Conservation (phyloP, 2,329 filamentous ascomycete genomes). For the Aspergillus spinulosporus region DNA sequence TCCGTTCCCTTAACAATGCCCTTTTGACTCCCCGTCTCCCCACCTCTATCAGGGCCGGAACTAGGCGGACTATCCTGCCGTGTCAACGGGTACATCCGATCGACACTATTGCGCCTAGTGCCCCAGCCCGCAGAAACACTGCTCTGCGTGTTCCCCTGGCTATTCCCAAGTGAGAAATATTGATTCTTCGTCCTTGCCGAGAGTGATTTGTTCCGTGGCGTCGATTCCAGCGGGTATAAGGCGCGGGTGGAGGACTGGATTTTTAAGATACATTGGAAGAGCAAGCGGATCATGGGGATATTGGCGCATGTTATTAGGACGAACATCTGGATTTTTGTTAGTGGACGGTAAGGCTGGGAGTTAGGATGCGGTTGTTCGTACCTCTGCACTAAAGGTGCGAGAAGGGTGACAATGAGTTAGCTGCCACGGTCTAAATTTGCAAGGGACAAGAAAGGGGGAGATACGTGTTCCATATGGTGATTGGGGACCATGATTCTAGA, state of each 20-base stretch:
- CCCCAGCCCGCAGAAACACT: not conserved
- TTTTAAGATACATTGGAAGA: not conserved
- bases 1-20: not conserved
- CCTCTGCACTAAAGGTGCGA: not conserved
- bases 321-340: constrained; percentile 4
- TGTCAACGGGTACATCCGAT: not conserved
- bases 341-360: not conserved
- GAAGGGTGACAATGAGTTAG: not conserved
- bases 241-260: not conserved
- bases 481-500: constrained; percentile 1
- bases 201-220: not conserved
- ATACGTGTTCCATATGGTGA: constrained; percentile 9
- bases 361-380: not conserved
- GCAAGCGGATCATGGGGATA: constrained; percentile 5
- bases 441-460: not conserved
- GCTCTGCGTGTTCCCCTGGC: not conserved
- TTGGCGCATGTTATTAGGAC: constrained; percentile 3
- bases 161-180: not conserved
- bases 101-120: not conserved
- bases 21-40: not conserved
- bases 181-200: not conserved
- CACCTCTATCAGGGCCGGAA: not conserved
- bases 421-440: too few species aligned
- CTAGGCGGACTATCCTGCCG: not conserved
- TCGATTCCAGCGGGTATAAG: not conserved